phyloP scores from a whole-genome alignment of 1,284 basidiomycete species.

The Lentinula novae-zelandiae region DNA sequence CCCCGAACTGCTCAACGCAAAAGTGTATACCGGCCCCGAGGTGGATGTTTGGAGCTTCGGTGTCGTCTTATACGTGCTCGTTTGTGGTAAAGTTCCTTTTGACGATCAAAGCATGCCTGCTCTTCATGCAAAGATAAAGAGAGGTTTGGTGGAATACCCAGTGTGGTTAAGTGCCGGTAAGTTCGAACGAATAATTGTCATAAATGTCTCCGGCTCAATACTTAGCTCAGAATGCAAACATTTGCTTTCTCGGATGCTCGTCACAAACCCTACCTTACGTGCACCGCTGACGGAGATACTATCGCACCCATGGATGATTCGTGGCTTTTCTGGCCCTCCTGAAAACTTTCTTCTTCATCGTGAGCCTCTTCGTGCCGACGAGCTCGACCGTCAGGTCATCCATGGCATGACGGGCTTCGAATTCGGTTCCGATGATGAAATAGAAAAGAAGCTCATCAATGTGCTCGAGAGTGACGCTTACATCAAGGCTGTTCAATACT shows the following conservation, averaged over 20 bases:
- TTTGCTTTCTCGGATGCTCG: conserved; percentile 91
- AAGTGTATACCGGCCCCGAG: conserved; percentile 95
- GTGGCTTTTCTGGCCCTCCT: conserved; percentile 80
- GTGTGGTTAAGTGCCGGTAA: conserved; percentile 91
- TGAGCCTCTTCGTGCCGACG: conserved; percentile 82
- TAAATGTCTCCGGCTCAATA: conserved; percentile 15
- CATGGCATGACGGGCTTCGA: conserved; percentile 96
- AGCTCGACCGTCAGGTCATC: conserved; percentile 85
- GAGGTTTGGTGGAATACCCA: conserved; percentile 95
- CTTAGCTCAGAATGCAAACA: conserved; percentile 82
- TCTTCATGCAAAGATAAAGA: conserved; percentile 98
- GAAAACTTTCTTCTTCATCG: conserved; percentile 86
- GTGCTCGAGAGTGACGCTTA: conserved; percentile 84
- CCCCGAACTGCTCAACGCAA: conserved; percentile 94
- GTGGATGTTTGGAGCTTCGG: conserved; percentile 99
- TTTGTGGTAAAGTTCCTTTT: conserved; percentile 98
- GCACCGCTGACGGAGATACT: conserved; percentile 89
- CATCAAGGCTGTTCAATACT: conserved; percentile 65
- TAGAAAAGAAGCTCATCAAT: conserved; percentile 70
- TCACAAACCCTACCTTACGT: conserved; percentile 86
- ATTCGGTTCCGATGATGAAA: conserved; percentile 87
- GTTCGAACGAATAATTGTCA: conserved; percentile 21
- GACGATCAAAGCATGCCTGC: conserved; percentile 99
- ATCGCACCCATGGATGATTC: conserved; percentile 91
- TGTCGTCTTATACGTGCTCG: conserved; percentile 95